These are phyloP conservation scores for Fraxinus latifolia DNA, from an alignment of 305 asterid genomes.

Conservation along the genomic window DNA sequence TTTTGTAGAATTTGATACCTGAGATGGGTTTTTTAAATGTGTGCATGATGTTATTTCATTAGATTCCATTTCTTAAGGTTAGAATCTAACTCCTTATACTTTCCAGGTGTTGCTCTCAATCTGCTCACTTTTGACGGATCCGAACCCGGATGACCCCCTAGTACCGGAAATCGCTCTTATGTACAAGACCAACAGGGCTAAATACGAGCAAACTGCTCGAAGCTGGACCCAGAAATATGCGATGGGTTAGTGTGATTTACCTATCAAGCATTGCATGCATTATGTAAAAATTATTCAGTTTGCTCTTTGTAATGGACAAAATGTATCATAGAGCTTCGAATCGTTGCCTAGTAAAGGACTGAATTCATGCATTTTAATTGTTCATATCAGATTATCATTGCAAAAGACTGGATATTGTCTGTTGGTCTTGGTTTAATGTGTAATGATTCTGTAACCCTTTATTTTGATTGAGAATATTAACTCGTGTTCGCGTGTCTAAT, in stretches of 20 bases:
- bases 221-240: slow-evolving; percentile 75
- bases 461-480: not conserved
- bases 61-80: not conserved
- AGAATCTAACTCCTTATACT: not conserved
- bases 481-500: not conserved
- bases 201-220: slow-evolving; percentile 63
- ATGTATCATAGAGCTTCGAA: slow-evolving; percentile 27
- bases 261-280: slow-evolving; percentile 2
- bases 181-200: slow-evolving; percentile 61
- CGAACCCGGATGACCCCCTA: slow-evolving; percentile 61
- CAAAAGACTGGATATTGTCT: slow-evolving; percentile 11
- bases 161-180: slow-evolving; percentile 65
- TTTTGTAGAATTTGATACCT: not conserved
- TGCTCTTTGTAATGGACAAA: slow-evolving; percentile 16
- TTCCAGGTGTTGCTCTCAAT: slow-evolving; percentile 61
- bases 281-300: slow-evolving; percentile 32
- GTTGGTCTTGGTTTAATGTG: not conserved
- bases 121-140: slow-evolving; percentile 62
- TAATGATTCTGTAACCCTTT: not conserved
- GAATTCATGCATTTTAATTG: slow-evolving; percentile 25
- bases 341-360: not conserved
- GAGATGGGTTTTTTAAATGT: not conserved
- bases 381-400: slow-evolving; percentile 31
- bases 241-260: slow-evolving; percentile 41
- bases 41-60: not conserved